phyloP scores from a whole-genome alignment of 306 rosid species.

The Prosopis cineraria region DNA sequence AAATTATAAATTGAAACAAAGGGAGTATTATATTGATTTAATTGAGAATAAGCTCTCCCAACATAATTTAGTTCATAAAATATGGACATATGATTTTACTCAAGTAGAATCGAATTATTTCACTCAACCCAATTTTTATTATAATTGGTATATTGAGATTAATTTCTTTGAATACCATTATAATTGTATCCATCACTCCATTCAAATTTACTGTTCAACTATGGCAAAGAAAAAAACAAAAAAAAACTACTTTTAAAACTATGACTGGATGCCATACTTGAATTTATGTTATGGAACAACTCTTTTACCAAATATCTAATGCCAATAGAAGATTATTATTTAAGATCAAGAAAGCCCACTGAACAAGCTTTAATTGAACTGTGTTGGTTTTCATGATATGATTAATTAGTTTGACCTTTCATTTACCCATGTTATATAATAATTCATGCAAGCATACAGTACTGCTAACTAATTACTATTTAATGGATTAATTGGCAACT shows the following conservation, averaged over 20 bases:
- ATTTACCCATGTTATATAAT: neutral
- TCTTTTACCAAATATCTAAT: neutral
- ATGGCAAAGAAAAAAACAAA: neutral
- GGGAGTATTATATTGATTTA: no score
- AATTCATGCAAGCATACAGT: neutral
- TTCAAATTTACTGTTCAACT: neutral
- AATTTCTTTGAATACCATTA: neutral
- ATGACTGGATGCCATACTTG: neutral
- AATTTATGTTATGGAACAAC: neutral
- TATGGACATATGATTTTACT: no score
- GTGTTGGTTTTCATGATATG: slow-evolving; percentile 30
- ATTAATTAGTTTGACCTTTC: slow-evolving; percentile 29
- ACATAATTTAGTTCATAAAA: no score
- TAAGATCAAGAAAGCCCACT: neutral
- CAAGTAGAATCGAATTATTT: no score
- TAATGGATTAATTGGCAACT: neutral
- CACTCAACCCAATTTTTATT: no score
- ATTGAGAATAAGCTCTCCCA: no score
- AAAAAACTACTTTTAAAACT: neutral
- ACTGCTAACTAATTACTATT: neutral
- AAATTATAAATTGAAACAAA: no score
- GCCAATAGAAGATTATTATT: neutral
- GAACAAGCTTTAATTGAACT: neutral
- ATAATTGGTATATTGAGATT: no score
- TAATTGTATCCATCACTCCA: neutral